A percentile compares a stretch with the other conserved stretches of the same genome.
Evolutionary conservation across 768 basidiomycete species (phyloP).

Genomic region (Auricularia cornea): DNA sequence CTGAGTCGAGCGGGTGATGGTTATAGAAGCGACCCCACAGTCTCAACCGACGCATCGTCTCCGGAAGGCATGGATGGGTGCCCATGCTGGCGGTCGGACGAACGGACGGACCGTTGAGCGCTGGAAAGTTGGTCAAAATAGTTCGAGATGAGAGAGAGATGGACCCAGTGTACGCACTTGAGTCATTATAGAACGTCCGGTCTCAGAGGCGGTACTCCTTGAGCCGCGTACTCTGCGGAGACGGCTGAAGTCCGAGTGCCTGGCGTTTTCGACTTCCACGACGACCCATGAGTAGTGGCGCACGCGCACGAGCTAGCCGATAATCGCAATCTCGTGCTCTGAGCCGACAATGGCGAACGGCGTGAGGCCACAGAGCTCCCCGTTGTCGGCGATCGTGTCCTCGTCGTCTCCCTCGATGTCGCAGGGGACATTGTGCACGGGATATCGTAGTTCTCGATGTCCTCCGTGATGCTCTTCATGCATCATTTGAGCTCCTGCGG

Average conservation of each 20-base stretch:
- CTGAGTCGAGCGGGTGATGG: too few species aligned
- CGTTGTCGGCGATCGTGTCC: conserved; percentile 96
- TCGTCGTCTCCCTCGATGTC: conserved; percentile 99
- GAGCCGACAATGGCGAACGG: conserved; percentile 97
- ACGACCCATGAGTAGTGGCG: conserved; percentile 98
- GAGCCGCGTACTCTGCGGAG: conserved; percentile 83
- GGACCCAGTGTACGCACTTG: too few species aligned
- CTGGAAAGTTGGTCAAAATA: too few species aligned
- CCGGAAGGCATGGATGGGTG: too few species aligned
- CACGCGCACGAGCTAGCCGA: conserved; percentile 85
- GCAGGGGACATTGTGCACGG: conserved; percentile 99
- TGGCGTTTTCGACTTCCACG: conserved; percentile 98
- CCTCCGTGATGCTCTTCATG: conserved; percentile 96
- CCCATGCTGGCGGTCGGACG: too few species aligned
- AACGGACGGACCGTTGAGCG: too few species aligned
- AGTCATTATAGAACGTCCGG: too few species aligned
- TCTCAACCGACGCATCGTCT: too few species aligned
- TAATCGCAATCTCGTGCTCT: conserved; percentile 91
- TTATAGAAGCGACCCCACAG: too few species aligned
- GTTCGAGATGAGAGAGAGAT: too few species aligned
- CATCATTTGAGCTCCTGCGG: conserved; percentile 88
- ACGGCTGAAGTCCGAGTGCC: conserved; percentile 97
- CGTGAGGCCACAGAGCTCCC: conserved; percentile 81
- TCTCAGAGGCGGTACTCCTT: too few species aligned
- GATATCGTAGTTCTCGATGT: conserved; percentile 96